These are phyloP conservation scores for Penicillium sp. DNA, from an alignment of 2,329 filamentous ascomycete genomes.

Conservation along the genomic window DNA sequence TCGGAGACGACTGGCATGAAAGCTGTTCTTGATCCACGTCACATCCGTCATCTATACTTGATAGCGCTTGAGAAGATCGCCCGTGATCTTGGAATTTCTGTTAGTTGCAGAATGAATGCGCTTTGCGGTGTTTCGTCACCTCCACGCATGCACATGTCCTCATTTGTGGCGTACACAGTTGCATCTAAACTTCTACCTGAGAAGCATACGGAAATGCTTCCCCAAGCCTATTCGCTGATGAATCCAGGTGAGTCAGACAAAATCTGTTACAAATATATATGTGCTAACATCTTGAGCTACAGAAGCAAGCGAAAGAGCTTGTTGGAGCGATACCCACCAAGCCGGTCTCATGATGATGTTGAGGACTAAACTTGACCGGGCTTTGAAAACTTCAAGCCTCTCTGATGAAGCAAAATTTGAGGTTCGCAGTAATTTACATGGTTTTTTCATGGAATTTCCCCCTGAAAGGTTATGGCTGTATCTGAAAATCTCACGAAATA, in stretches of 20 bases:
- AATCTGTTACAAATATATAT: neutral
- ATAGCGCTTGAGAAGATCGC: neutral
- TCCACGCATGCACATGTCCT: neutral
- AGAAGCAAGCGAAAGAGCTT: neutral
- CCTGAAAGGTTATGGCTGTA: slow-evolving; percentile 3
- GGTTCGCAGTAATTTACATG: neutral
- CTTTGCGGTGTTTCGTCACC: neutral
- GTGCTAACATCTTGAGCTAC: neutral
- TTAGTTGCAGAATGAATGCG: neutral
- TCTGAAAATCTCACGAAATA: slow-evolving; percentile 4
- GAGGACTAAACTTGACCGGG: slow-evolving; percentile 1
- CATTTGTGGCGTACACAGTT: neutral
- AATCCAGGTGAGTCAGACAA: neutral
- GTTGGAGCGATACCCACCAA: slow-evolving; percentile 2
- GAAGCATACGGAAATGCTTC: neutral
- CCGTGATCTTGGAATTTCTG: neutral
- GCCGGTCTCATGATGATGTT: neutral
- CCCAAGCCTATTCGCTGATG: neutral
- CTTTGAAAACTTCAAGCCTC: neutral
- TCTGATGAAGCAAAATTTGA: neutral
- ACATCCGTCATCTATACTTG: neutral
- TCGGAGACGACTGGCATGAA: neutral
- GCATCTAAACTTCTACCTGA: neutral
- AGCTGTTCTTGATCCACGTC: neutral
- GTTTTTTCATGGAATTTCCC: neutral